These are phyloP conservation scores for Solanum piurae DNA, from an alignment of 257 asterid species.

Conservation along the genomic window DNA sequence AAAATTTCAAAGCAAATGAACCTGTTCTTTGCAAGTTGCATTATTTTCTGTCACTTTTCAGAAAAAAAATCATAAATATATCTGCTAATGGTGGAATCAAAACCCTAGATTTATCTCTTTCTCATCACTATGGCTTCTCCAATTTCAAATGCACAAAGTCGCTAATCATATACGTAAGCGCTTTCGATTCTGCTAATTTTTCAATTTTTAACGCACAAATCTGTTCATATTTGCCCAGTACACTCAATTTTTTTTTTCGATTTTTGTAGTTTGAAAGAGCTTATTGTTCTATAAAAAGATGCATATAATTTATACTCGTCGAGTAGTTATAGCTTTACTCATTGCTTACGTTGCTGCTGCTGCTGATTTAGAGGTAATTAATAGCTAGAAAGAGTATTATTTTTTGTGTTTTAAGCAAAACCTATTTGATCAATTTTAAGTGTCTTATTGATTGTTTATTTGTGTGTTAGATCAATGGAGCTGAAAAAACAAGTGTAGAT, in stretches of 20 bases:
- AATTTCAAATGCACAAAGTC: background rate
- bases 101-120: background rate
- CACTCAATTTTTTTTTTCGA: no score
- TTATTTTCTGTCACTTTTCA: background rate
- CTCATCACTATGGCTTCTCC: background rate
- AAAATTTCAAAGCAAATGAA: background rate
- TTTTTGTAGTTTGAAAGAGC: background rate
- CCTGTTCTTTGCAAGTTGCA: background rate
- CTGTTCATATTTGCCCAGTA: background rate
- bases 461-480: background rate
- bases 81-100: background rate
- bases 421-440: background rate
- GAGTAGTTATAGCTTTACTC: conserved; percentile 26
- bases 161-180: background rate
- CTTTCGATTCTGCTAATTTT: background rate
- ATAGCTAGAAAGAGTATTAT: background rate
- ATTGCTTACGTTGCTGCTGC: conserved; percentile 2
- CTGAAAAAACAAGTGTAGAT: conserved; percentile 11
- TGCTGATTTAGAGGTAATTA: conserved; percentile 52
- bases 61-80: background rate
- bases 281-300: conserved; percentile 8
- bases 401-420: background rate
- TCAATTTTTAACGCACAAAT: background rate
- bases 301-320: conserved; percentile 21
- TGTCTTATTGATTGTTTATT: background rate